phyloP scores from a whole-genome alignment of 2,329 filamentous ascomycete genomes.

The Botrytis hyacinthi region DNA sequence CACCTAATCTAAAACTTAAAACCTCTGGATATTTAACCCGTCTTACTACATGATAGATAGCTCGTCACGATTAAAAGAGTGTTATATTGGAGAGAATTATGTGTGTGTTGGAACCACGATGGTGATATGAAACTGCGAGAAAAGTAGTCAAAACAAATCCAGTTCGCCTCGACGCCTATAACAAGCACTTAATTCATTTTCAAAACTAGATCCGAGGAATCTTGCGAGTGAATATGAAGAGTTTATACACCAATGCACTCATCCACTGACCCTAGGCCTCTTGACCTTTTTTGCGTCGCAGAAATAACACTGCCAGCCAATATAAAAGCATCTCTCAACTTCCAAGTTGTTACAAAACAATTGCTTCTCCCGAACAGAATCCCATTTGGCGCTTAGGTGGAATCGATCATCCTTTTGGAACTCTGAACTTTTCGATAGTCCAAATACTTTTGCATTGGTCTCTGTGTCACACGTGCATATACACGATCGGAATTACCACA shows the following conservation, averaged over 20 bases:
- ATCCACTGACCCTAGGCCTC: not conserved
- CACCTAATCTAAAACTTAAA: not conserved
- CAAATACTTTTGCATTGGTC: not conserved
- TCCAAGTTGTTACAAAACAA: not conserved
- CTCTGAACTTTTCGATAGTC: not conserved
- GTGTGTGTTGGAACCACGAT: not conserved
- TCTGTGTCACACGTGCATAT: accelerated
- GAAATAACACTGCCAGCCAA: not conserved
- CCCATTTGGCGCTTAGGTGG: not conserved
- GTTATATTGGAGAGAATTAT: not conserved
- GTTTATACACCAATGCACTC: accelerated
- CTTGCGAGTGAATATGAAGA: not conserved
- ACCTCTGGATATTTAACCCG: not conserved
- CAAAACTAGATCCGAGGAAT: accelerated
- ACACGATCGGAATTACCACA: accelerated
- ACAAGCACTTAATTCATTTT: not conserved
- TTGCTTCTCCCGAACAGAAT: not conserved
- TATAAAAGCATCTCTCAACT: not conserved
- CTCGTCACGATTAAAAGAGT: not conserved
- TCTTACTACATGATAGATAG: not conserved
- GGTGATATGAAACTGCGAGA: not conserved
- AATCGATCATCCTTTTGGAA: accelerated
- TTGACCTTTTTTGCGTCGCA: not conserved
- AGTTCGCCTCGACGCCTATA: not conserved
- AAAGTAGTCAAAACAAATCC: not conserved